Evolutionary conservation across 2,329 filamentous ascomycete genomes (phyloP).

Genomic region (Paraphoma chrysanthemicola): DNA sequence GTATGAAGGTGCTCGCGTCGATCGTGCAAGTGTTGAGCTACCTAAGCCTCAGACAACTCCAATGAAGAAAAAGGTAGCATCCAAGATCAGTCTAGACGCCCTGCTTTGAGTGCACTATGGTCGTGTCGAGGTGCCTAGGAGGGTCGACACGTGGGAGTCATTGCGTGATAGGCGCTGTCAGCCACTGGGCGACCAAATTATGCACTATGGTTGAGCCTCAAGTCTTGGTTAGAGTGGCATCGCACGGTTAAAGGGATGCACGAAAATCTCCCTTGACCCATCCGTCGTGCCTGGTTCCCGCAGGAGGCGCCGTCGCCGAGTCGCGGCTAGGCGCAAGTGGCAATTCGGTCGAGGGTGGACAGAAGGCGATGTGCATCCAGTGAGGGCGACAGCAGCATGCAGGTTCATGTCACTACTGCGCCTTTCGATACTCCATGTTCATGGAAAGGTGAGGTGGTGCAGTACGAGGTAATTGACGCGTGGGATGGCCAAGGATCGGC

Average conservation of each 20-base stretch:
- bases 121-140: neutral
- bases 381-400: too few relatives aligned
- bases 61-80: too few relatives aligned
- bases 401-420: too few relatives aligned
- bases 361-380: neutral
- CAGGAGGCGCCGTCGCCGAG: conserved; percentile 12
- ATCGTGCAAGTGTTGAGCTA: too few relatives aligned
- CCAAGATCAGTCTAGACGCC: neutral
- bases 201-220: conserved; percentile 11
- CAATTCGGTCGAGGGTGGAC: neutral
- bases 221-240: neutral
- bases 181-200: neutral
- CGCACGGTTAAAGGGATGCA: conserved; percentile 15
- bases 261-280: conserved; percentile 6
- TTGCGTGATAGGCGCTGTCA: neutral
- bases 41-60: too few relatives aligned
- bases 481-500: conserved; percentile 7
- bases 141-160: neutral
- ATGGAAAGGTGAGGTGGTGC: too few relatives aligned
- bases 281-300: conserved; percentile 7
- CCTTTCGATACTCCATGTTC: too few relatives aligned
- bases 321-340: neutral
- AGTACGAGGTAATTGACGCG: conserved; percentile 3
- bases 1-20: too few relatives aligned
- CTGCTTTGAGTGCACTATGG: neutral